These are phyloP conservation scores for Cyclospora cayetanensis DNA, from an alignment of 169 alveolate species.

Conservation along the genomic window DNA sequence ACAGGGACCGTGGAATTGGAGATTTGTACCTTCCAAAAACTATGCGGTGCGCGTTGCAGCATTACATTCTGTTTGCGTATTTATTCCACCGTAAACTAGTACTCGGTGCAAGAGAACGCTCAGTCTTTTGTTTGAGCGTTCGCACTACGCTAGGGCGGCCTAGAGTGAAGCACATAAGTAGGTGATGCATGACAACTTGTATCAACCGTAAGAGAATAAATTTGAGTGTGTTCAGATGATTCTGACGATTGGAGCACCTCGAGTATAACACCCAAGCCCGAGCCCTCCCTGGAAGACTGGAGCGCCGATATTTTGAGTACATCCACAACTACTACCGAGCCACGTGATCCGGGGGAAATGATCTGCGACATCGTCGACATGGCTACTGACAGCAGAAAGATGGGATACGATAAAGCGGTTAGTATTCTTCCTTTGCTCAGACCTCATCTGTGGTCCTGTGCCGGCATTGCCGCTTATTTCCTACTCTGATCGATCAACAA, in stretches of 20 bases:
- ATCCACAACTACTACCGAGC: constrained; percentile 27
- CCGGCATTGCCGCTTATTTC: too few species aligned
- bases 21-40: constrained; percentile 24
- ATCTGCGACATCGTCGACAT: constrained; percentile 39
- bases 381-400: background rate
- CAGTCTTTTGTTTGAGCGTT: too few species aligned
- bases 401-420: constrained; percentile 16
- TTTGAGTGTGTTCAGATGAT: background rate
- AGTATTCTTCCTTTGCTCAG: background rate
- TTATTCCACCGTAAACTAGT: too few species aligned
- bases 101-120: too few species aligned
- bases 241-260: background rate
- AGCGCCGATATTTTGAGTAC: background rate
- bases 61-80: background rate
- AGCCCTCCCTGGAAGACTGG: constrained; percentile 39
- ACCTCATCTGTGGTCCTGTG: background rate
- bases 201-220: background rate
- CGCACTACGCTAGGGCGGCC: background rate
- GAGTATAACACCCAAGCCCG: constrained; percentile 40
- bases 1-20: constrained; percentile 45
- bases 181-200: background rate
- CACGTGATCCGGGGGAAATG: background rate
- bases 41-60: constrained; percentile 37
- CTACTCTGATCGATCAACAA: too few species aligned
- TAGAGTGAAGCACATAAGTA: background rate